Evolutionary conservation across 345 rosid species (phyloP).

Genomic region (Arabidopsis thaliana): DNA sequence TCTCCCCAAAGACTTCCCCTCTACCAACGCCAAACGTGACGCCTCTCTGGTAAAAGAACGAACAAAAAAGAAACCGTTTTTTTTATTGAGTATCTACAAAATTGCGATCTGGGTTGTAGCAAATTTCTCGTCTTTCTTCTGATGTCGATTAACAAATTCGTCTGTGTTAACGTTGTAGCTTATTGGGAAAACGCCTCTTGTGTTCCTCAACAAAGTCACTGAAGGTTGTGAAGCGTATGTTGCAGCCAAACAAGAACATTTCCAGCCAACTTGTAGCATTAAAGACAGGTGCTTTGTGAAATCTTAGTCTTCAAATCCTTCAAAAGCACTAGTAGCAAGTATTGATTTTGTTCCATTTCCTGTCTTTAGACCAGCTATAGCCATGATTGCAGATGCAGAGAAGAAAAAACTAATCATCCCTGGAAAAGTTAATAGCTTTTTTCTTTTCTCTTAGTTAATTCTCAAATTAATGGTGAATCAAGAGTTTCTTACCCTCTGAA

Average conservation of each 20-base stretch:
- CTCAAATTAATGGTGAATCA: background rate
- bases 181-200: slow-evolving; percentile 84
- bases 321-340: background rate
- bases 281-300: slow-evolving; percentile 75
- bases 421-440: slow-evolving; percentile 59
- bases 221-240: slow-evolving; percentile 93
- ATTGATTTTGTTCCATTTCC: slow-evolving; percentile 19
- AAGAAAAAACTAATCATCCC: slow-evolving; percentile 73
- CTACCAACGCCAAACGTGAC: slow-evolving; percentile 64
- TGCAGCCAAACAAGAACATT: slow-evolving; percentile 92
- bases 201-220: slow-evolving; percentile 78
- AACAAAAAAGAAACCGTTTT: background rate
- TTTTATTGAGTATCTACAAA: background rate
- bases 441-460: background rate
- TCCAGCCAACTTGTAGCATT: slow-evolving; percentile 90
- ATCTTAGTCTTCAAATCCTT: background rate
- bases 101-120: slow-evolving; percentile 16
- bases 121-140: background rate
- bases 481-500: background rate
- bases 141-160: slow-evolving; percentile 6
- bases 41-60: slow-evolving; percentile 59
- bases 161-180: slow-evolving; percentile 51
- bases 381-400: slow-evolving; percentile 90
- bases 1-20: slow-evolving; percentile 72
- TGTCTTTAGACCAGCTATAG: slow-evolving; percentile 71